Conservation (phyloP, 1,284 basidiomycete genomes). For the Rhodofomes roseus region DNA sequence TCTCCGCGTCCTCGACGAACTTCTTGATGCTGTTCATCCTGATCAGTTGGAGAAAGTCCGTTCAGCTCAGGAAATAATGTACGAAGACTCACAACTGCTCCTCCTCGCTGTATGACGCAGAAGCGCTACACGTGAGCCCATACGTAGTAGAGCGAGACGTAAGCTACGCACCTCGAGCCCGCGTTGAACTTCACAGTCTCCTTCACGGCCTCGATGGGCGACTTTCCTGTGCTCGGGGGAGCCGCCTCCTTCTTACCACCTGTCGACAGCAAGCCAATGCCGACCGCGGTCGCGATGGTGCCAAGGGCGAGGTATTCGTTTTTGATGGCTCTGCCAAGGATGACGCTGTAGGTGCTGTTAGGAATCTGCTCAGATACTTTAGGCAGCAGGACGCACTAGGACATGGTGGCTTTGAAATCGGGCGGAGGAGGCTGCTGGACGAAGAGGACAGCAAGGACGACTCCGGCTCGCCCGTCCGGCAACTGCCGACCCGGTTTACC, state of each 20-base stretch:
- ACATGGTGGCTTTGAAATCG: conserved; percentile 31
- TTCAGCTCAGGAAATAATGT: conserved; percentile 12
- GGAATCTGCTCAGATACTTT: not conserved
- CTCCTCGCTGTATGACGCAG: conserved; percentile 48
- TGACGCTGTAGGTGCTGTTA: conserved; percentile 40
- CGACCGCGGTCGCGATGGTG: conserved; percentile 52
- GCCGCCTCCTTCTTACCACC: conserved; percentile 48
- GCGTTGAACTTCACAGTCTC: conserved; percentile 59
- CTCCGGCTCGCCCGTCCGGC: conserved; percentile 1
- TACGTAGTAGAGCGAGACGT: not conserved
- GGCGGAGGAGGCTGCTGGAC: conserved; percentile 7
- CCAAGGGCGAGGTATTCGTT: conserved; percentile 73
- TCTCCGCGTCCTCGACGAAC: conserved; percentile 77
- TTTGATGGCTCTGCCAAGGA: conserved; percentile 72
- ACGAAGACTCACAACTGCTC: conserved; percentile 61
- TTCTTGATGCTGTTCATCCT: conserved; percentile 66
- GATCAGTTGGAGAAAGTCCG: conserved; percentile 35
- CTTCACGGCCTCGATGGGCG: conserved; percentile 50
- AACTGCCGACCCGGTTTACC: not conserved
- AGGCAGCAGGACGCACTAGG: conserved; percentile 32
- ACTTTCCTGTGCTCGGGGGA: conserved; percentile 33
- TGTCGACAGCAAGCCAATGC: conserved; percentile 45
- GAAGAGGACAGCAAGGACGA: conserved; percentile 3
- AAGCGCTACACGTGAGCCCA: not conserved
- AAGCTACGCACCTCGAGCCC: conserved; percentile 56